Base-by-base conservation (phyloP, 495 filamentous ascomycete species). In the Niebla homalea region DNA sequence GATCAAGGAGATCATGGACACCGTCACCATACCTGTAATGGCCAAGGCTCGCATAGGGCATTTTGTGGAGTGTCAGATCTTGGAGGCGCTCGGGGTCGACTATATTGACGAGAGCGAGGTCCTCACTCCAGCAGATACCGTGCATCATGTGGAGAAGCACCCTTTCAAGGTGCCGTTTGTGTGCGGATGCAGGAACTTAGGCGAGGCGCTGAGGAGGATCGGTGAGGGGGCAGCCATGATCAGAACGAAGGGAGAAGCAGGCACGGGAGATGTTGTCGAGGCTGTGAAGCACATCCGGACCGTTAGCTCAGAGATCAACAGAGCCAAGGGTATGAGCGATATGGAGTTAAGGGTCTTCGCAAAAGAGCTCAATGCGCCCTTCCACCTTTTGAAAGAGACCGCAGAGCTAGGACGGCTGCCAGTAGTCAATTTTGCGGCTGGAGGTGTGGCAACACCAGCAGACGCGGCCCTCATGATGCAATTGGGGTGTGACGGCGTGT, bases 401-500 rank as follows among this genome's bases (percentile, higher is more conserved):
- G 92, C 88, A 1, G 77, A 85, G 74, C 74, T 94, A 55, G 85
- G 85, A 47, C 77, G 92, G 53, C 73, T 98, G 53, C 92, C 92
- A 0, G 92, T 98, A 1, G 92, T 98, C 42, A 98, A 98, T 76
- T 98, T 98, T 58, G 92, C 92, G 3, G 92, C 92, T n/a, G 92
- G 92, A 16, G 92, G 92, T 46, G 80, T 98, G 36, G 92, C 92
- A 12, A 98, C 92, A 11, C 92, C 92, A 1, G 92, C 92, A 3
- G 92, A 98, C 71, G 92, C 92, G 14, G 92, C 92, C 26, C 73
- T 98, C 36, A 98, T 98, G 92, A 98, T 98, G 92, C 89, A 96
- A 70, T 69, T 98, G 48, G 92, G 92, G 51, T 98, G 92, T 62
- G 92, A 98, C 62, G 92, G 92, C 49, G 92, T 98, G 26, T 98